Percentiles rank a stretch among this genome's conserved stretches.
Evolutionary conservation across 1,284 basidiomycete species (phyloP).

Genomic region (Ustilago esculenta): DNA sequence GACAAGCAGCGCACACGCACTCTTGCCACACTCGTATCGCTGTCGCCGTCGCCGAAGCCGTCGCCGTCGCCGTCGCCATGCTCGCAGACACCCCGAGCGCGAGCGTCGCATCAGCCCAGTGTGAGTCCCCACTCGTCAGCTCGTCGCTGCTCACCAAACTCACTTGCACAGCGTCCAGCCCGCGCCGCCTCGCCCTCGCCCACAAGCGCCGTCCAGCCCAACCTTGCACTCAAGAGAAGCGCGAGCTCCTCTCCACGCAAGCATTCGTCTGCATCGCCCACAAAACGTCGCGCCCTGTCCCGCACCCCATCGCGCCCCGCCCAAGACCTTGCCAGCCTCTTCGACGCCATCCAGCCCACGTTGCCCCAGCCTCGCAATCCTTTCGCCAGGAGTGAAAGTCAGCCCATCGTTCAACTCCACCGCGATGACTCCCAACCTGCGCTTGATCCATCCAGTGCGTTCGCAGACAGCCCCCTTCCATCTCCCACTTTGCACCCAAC

Average conservation of each 20-base stretch:
- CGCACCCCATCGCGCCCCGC: conserved; percentile 38
- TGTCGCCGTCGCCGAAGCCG: too few relatives aligned
- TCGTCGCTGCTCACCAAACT: conserved; percentile 18
- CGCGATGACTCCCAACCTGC: conserved; percentile 1
- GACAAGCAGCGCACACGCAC: too few relatives aligned
- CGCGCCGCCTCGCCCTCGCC: conserved; percentile 30
- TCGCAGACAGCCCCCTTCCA: conserved; percentile 21
- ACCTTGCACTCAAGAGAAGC: conserved; percentile 19
- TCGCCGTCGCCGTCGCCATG: too few relatives aligned
- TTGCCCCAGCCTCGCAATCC: conserved; percentile 20
- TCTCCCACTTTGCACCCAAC: conserved; percentile 9
- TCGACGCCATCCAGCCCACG: conserved; percentile 36
- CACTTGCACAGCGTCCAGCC: conserved; percentile 24
- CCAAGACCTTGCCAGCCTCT: conserved; percentile 37
- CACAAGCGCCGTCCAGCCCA: conserved; percentile 2
- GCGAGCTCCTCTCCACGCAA: conserved; percentile 40
- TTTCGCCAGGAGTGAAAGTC: conserved; percentile 40
- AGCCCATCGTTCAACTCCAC: conserved; percentile 16
- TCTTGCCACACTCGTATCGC: too few relatives aligned
- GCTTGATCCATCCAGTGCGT: not conserved
- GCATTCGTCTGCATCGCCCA: conserved; percentile 15
- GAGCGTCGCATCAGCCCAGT: not conserved
- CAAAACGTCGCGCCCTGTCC: conserved; percentile 25
- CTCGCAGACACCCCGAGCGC: not conserved
- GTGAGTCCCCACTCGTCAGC: too few relatives aligned